These are phyloP conservation scores for Candida parachauliodes DNA, from an alignment of 805 yeast species.

Conservation along the genomic window DNA sequence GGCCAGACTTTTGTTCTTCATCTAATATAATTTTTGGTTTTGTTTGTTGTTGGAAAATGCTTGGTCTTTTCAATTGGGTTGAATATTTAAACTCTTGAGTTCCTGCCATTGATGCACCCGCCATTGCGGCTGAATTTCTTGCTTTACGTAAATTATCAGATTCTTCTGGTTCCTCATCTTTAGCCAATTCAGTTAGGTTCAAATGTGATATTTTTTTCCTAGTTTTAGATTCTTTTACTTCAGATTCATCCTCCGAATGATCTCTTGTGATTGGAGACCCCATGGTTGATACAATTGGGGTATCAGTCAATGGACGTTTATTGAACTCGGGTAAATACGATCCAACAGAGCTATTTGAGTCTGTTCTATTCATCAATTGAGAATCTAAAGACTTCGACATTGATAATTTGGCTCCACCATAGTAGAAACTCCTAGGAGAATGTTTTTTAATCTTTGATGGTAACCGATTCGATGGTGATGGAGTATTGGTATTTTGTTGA, in stretches of 20 bases:
- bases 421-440: background rate
- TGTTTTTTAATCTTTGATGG: slow-evolving; percentile 1
- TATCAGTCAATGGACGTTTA: slow-evolving; percentile 70
- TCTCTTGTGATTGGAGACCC: slow-evolving; percentile 47
- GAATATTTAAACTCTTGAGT: slow-evolving; percentile 5
- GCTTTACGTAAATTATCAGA: background rate
- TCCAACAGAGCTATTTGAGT: slow-evolving; percentile 10
- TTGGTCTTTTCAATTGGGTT: slow-evolving; percentile 1
- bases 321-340: slow-evolving; percentile 53
- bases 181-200: slow-evolving; percentile 30
- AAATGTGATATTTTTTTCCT: slow-evolving; percentile 37
- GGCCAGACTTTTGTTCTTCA: slow-evolving; percentile 2
- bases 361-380: slow-evolving; percentile 12
- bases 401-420: slow-evolving; percentile 11
- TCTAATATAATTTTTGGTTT: slow-evolving; percentile 5
- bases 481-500: background rate
- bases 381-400: slow-evolving; percentile 15
- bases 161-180: slow-evolving; percentile 6
- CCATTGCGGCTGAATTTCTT: background rate
- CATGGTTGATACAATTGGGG: slow-evolving; percentile 60
- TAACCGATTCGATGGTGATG: slow-evolving; percentile 9
- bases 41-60: background rate
- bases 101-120: background rate
- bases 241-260: slow-evolving; percentile 25
- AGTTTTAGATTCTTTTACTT: background rate